phyloP scores from a whole-genome alignment of 768 basidiomycete species.

The Lyophyllum decastes region DNA sequence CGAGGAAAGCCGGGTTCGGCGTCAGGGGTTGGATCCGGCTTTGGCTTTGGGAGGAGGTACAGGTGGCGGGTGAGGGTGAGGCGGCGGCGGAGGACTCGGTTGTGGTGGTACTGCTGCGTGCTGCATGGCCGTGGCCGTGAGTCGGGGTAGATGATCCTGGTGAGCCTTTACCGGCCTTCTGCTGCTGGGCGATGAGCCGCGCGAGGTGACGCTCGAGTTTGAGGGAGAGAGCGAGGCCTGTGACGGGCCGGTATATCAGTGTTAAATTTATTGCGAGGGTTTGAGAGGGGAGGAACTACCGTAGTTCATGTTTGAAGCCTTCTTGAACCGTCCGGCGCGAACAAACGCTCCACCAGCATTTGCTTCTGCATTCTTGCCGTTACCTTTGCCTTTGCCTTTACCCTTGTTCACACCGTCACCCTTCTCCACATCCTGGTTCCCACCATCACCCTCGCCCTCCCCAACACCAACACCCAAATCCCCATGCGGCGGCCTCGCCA shows the following conservation, averaged over 20 bases:
- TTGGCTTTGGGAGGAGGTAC: background rate
- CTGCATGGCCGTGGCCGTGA: background rate
- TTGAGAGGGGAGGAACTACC: slow-evolving; percentile 33
- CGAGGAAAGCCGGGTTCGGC: slow-evolving; percentile 10
- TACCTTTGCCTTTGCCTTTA: slow-evolving; percentile 1
- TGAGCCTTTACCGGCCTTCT: no score
- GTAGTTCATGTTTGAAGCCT: slow-evolving; percentile 92
- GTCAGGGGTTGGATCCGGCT: background rate
- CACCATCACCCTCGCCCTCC: background rate
- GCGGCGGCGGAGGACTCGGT: background rate
- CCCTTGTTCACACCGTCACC: no score
- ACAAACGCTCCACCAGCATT: slow-evolving; percentile 50
- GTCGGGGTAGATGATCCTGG: no score
- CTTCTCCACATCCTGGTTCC: no score
- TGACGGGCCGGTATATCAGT: no score
- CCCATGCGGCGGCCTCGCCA: slow-evolving; percentile 18
- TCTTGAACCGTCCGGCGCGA: slow-evolving; percentile 89
- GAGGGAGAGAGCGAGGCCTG: slow-evolving; percentile 61
- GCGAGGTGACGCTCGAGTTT: slow-evolving; percentile 55
- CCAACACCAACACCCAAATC: background rate
- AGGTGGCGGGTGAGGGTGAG: no score
- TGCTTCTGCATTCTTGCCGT: background rate
- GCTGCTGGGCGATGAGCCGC: slow-evolving; percentile 24
- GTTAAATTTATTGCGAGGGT: no score
- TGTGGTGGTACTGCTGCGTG: background rate